Evolutionary conservation across 2,329 filamentous ascomycete species (phyloP).

Genomic region (Penicillium glabrum): DNA sequence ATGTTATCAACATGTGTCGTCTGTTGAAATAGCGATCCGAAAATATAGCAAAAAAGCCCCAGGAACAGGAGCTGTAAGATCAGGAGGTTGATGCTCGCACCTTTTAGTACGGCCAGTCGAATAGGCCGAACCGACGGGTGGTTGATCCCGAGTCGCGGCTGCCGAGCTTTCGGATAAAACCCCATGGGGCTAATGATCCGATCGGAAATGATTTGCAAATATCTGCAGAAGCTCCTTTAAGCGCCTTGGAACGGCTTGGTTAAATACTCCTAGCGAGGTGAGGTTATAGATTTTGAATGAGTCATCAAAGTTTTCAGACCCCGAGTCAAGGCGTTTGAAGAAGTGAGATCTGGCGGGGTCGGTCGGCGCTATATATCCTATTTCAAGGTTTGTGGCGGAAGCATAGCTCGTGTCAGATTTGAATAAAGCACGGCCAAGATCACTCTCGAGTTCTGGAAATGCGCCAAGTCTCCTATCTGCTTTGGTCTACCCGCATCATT

Average conservation of each 20-base stretch:
- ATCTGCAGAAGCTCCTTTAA: neutral
- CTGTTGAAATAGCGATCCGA: constrained; percentile 39
- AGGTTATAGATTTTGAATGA: neutral
- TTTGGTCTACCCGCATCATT: neutral
- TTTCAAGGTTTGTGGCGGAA: neutral
- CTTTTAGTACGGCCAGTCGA: constrained; percentile 20
- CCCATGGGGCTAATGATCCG: constrained; percentile 1
- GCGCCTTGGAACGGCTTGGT: neutral
- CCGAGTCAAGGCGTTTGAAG: no score
- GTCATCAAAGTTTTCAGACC: neutral
- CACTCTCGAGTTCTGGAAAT: no score
- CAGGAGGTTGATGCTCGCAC: constrained; percentile 28
- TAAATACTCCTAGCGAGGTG: neutral
- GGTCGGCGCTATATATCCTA: neutral
- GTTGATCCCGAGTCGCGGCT: constrained; percentile 17
- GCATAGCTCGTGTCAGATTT: neutral
- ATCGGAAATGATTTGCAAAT: neutral
- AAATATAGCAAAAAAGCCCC: constrained; percentile 36
- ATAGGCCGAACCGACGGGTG: constrained; percentile 16
- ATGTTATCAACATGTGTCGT: constrained; percentile 33
- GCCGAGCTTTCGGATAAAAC: constrained; percentile 21
- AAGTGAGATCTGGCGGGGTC: neutral
- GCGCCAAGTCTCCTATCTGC: neutral
- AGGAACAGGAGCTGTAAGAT: constrained; percentile 40
- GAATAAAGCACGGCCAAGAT: neutral